Evolutionary conservation across 352 stramenopile genomes (phyloP).

Genomic region (Hyaloperonospora arabidopsidis): DNA sequence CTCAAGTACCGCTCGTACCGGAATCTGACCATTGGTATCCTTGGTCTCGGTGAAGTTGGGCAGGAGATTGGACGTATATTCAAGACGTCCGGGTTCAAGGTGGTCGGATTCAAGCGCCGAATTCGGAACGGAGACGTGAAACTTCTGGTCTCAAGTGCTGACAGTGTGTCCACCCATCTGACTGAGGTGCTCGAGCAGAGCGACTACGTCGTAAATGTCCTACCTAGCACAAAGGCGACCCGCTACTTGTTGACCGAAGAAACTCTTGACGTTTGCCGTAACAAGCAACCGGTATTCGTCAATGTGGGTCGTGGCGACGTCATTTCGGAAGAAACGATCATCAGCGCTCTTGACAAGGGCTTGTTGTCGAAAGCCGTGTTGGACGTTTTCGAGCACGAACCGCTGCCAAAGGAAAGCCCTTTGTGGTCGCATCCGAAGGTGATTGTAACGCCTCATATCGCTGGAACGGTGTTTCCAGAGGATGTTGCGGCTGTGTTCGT

Average conservation of each 20-base stretch:
- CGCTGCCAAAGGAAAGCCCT: slow-evolving; percentile 34
- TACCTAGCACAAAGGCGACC: slow-evolving; percentile 75
- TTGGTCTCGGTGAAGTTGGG: slow-evolving; percentile 55
- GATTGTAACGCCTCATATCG: slow-evolving; percentile 74
- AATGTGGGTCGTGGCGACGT: slow-evolving; percentile 85
- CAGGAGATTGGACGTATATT: slow-evolving; percentile 45
- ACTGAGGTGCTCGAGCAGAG: slow-evolving; percentile 36
- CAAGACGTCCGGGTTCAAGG: slow-evolving; percentile 49
- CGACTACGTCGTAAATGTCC: slow-evolving; percentile 79
- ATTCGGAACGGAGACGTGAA: slow-evolving; percentile 22
- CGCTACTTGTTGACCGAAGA: slow-evolving; percentile 51
- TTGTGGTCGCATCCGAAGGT: slow-evolving; percentile 66
- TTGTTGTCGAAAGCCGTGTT: slow-evolving; percentile 55
- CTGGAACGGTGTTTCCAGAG: slow-evolving; percentile 57
- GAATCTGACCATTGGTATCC: slow-evolving; percentile 44
- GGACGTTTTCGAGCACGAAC: slow-evolving; percentile 49
- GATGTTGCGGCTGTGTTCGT: slow-evolving; percentile 77
- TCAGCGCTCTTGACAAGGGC: slow-evolving; percentile 53
- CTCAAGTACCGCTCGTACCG: slow-evolving; percentile 36
- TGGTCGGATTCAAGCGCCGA: slow-evolving; percentile 60
- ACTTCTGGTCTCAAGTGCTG: slow-evolving; percentile 18
- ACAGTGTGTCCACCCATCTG: slow-evolving; percentile 40
- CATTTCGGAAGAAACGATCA: slow-evolving; percentile 48
- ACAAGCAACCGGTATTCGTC: slow-evolving; percentile 69
- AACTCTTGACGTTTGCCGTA: slow-evolving; percentile 33